These are phyloP conservation scores for Boletus smithii DNA, from an alignment of 1,284 basidiomycete species.

Conservation along the genomic window DNA sequence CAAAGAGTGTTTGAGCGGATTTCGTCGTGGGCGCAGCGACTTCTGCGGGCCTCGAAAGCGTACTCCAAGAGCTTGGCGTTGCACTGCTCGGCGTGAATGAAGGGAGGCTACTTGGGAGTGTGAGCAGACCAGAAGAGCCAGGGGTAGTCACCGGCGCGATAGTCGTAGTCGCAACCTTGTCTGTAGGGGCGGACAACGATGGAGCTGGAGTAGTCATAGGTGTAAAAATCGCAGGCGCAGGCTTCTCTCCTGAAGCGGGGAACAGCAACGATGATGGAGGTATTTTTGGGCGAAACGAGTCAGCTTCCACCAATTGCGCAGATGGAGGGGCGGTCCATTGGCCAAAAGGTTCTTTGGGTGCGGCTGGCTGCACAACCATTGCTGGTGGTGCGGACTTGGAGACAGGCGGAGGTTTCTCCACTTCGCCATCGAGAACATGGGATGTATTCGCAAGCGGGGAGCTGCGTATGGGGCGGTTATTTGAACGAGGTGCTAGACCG, in stretches of 20 bases:
- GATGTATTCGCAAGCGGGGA: constrained; percentile 57
- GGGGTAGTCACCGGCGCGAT: background rate
- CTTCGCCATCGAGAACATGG: constrained; percentile 41
- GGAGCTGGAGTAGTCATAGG: background rate
- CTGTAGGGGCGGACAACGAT: background rate
- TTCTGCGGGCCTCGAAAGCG: constrained; percentile 14
- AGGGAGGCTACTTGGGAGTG: background rate
- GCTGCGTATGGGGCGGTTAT: constrained; percentile 57
- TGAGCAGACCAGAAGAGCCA: constrained; percentile 2
- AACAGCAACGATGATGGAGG: constrained; percentile 33
- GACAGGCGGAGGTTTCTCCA: constrained; percentile 28
- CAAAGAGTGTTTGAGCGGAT: constrained; percentile 5
- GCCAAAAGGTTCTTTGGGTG: constrained; percentile 38
- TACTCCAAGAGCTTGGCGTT: constrained; percentile 5
- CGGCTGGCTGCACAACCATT: constrained; percentile 28
- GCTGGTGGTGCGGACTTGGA: constrained; percentile 19
- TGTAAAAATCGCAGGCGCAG: constrained; percentile 8
- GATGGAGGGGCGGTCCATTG: constrained; percentile 19
- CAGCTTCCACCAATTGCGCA: constrained; percentile 3
- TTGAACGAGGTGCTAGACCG: constrained; percentile 44
- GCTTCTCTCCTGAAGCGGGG: constrained; percentile 11
- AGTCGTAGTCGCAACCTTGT: background rate
- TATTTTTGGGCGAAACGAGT: background rate
- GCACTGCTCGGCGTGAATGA: background rate
- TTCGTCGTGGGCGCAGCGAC: background rate